phyloP scores from a whole-genome alignment of 441 rosid species.

The Pelargonium citronellum region DNA sequence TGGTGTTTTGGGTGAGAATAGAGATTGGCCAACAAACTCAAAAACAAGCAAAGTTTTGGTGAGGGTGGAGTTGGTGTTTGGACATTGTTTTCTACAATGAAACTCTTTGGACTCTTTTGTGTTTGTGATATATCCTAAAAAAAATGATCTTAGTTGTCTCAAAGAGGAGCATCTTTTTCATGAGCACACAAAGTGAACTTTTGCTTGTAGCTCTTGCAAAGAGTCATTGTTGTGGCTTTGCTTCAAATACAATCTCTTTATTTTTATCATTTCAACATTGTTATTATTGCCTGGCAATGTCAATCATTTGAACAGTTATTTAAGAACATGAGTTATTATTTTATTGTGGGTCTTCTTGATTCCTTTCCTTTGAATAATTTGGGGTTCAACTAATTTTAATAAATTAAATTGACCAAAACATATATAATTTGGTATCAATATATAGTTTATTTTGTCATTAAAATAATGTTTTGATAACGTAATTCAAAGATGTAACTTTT shows the following conservation, averaged over 20 bases:
- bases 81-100: conserved; percentile 29
- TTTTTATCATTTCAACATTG: neutral
- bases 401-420: too few relatives aligned
- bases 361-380: too few relatives aligned
- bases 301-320: too few relatives aligned
- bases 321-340: too few relatives aligned
- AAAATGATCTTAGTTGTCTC: neutral
- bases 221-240: neutral
- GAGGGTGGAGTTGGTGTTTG: conserved; percentile 28
- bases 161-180: neutral
- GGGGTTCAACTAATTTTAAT: too few relatives aligned
- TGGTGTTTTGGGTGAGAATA: neutral
- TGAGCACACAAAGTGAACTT: neutral
- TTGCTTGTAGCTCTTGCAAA: neutral
- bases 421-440: too few relatives aligned
- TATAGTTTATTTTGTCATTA: too few relatives aligned
- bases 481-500: too few relatives aligned
- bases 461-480: too few relatives aligned
- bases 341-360: too few relatives aligned
- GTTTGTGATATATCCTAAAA: neutral
- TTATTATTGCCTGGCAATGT: too few relatives aligned
- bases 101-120: too few relatives aligned
- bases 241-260: neutral
- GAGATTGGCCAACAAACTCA: conserved; percentile 39
- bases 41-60: conserved; percentile 17